These are phyloP conservation scores for Boletus reticulatus DNA, from an alignment of 768 basidiomycete genomes.

Conservation along the genomic window DNA sequence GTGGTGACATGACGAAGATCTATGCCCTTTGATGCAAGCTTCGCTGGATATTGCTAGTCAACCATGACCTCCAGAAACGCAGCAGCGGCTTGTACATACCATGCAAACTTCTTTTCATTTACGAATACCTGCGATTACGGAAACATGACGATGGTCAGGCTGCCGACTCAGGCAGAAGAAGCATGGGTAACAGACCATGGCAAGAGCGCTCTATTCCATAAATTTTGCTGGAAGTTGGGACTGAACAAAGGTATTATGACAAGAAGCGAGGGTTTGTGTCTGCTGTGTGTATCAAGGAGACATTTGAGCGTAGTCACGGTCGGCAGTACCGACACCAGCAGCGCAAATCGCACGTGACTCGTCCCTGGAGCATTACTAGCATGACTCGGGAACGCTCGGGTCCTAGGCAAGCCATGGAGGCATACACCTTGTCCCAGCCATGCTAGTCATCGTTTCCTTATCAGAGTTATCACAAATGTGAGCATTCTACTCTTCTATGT, in stretches of 20 bases:
- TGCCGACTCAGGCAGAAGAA: too few relatives aligned
- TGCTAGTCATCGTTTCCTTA: too few relatives aligned
- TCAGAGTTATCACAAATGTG: too few relatives aligned
- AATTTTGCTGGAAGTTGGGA: not conserved
- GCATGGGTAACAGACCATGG: conserved; percentile 20
- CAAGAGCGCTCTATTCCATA: conserved; percentile 10
- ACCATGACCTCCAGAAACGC: not conserved
- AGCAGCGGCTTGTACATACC: conserved; percentile 42
- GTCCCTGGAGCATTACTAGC: too few relatives aligned
- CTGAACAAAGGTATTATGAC: conserved; percentile 1
- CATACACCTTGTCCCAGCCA: not conserved
- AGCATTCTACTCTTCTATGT: too few relatives aligned
- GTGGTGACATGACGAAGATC: conserved; percentile 86
- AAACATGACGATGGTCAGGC: not conserved
- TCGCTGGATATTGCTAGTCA: conserved; percentile 48
- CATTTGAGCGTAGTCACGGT: too few relatives aligned
- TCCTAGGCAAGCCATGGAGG: not conserved
- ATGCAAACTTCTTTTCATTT: conserved; percentile 72
- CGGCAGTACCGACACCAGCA: too few relatives aligned
- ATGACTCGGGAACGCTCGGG: too few relatives aligned
- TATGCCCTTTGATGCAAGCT: conserved; percentile 93
- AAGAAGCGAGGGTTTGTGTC: not conserved
- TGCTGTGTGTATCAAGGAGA: too few relatives aligned
- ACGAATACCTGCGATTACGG: conserved; percentile 56
- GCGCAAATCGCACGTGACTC: too few relatives aligned